These are phyloP conservation scores for Lentinula raphanica DNA, from an alignment of 768 basidiomycete genomes.

Conservation along the genomic window DNA sequence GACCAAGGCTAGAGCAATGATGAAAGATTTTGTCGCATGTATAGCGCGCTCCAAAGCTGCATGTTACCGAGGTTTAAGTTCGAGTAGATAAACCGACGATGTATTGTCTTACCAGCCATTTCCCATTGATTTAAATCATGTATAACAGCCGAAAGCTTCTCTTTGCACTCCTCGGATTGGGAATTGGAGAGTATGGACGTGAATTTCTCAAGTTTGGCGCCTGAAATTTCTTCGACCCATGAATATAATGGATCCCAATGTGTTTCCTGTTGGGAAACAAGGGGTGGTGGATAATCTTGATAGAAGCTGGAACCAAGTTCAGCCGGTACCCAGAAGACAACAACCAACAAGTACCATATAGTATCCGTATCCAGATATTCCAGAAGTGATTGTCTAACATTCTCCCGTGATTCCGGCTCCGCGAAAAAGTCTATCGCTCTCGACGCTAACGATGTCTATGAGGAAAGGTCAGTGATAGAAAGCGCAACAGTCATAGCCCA, in stretches of 20 bases:
- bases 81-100: background rate
- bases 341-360: slow-evolving; percentile 54
- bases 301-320: slow-evolving; percentile 59
- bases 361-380: slow-evolving; percentile 94
- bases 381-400: slow-evolving; percentile 66
- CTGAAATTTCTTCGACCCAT: slow-evolving; percentile 69
- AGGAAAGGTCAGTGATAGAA: background rate
- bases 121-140: slow-evolving; percentile 74
- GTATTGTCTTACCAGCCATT: slow-evolving; percentile 71
- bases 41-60: slow-evolving; percentile 89
- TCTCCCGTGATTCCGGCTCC: slow-evolving; percentile 47
- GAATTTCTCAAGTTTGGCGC: slow-evolving; percentile 61
- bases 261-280: slow-evolving; percentile 71
- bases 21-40: slow-evolving; percentile 84
- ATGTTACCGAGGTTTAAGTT: slow-evolving; percentile 1
- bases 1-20: slow-evolving; percentile 82
- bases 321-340: background rate
- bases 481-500: slow-evolving; percentile 4
- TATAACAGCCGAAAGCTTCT: slow-evolving; percentile 53
- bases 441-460: slow-evolving; percentile 85
- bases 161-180: slow-evolving; percentile 67
- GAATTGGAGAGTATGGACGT: slow-evolving; percentile 64
- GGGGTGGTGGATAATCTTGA: slow-evolving; percentile 65
- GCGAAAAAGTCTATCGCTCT: slow-evolving; percentile 79
- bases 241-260: slow-evolving; percentile 87